Conservation (phyloP, 495 filamentous ascomycete species). For the Sphaerosporella brunnea region DNA sequence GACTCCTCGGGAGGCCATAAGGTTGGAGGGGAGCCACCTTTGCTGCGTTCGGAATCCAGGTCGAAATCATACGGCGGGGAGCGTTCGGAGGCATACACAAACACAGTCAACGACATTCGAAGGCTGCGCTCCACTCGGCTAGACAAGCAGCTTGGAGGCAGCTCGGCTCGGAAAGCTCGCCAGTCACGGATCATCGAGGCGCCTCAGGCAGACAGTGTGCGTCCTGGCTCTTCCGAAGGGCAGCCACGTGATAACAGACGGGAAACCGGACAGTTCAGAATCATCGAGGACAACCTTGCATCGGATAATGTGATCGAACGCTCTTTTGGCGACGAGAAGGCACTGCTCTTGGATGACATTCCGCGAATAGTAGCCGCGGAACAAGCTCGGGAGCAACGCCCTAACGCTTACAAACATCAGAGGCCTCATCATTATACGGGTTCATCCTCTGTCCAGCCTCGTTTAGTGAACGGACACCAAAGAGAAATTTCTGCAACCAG, state of each 20-base stretch:
- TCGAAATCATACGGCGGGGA: constrained; percentile 57
- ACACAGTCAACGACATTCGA: constrained; percentile 87
- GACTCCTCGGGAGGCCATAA: constrained; percentile 49
- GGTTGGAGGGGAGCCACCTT: constrained; percentile 30
- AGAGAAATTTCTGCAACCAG: constrained; percentile 56
- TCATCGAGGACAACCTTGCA: constrained; percentile 69
- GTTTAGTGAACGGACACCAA: constrained; percentile 45
- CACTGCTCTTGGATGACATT: constrained; percentile 87
- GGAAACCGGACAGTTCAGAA: constrained; percentile 37
- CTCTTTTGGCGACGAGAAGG: constrained; percentile 78
- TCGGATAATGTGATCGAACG: constrained; percentile 53
- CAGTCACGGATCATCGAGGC: constrained; percentile 88
- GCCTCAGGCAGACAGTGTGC: constrained; percentile 56
- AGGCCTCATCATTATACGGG: constrained; percentile 55
- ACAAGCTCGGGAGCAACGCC: constrained; percentile 79
- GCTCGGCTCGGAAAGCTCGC: constrained; percentile 72
- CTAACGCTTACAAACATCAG: constrained; percentile 62
- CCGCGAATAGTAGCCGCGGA: constrained; percentile 92
- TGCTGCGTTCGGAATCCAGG: constrained; percentile 46
- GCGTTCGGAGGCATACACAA: constrained; percentile 61
- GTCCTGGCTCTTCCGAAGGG: constrained; percentile 55
- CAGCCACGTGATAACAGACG: constrained; percentile 14
- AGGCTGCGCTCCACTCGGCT: constrained; percentile 79
- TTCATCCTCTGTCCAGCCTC: constrained; percentile 41
- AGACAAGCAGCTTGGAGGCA: constrained; percentile 70